Percentiles rank a stretch among this genome's conserved stretches.
Conservation (phyloP, 495 filamentous ascomycete genomes). For the Penicillium lividum region DNA sequence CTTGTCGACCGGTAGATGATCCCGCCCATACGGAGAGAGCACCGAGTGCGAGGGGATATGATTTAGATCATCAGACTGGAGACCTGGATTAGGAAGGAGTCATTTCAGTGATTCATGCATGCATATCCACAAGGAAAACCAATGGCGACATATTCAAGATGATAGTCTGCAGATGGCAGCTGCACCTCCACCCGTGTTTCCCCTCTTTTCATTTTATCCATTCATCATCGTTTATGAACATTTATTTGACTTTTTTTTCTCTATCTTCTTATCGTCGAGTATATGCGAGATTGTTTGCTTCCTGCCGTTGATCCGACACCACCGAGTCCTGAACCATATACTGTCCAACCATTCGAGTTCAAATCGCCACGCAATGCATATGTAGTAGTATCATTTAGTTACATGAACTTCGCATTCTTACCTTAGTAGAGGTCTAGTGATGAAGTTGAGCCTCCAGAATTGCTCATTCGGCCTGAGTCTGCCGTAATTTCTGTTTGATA, state of each 20-base stretch:
- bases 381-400: background rate
- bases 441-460: background rate
- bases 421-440: background rate
- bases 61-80: background rate
- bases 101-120: background rate
- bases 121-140: background rate
- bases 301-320: background rate
- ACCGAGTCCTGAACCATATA: background rate
- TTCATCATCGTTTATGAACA: background rate
- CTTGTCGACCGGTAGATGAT: background rate
- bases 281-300: background rate
- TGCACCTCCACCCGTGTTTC: constrained; percentile 3
- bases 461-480: background rate
- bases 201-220: constrained; percentile 2
- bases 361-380: background rate
- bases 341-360: background rate
- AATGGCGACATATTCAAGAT: background rate
- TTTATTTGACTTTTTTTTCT: background rate
- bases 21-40: background rate
- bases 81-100: background rate
- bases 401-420: background rate
- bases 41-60: background rate
- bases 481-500: background rate
- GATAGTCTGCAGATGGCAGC: constrained; percentile 1
- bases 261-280: background rate